phyloP scores from a whole-genome alignment of 768 basidiomycete species.

The Suillus subluteus region DNA sequence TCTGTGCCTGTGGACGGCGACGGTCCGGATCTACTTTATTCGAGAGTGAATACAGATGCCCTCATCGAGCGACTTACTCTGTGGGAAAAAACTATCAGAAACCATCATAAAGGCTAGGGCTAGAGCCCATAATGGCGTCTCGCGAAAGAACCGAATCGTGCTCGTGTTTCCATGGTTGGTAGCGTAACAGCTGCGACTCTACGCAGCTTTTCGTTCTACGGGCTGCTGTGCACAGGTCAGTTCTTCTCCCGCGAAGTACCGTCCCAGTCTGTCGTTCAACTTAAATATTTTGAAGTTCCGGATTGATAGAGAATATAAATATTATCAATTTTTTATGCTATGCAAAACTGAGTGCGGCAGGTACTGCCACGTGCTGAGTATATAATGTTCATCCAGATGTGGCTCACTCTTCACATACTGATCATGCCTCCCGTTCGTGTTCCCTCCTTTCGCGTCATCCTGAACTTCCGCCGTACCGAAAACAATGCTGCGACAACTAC shows the following conservation, averaged over 20 bases:
- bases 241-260: not conserved
- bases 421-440: not conserved
- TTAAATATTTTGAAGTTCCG: too few species aligned
- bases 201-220: not conserved
- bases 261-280: too few species aligned
- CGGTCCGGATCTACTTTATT: conserved; percentile 21
- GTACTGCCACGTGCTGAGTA: too few species aligned
- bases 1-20: conserved; percentile 13
- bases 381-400: not conserved
- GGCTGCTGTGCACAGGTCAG: not conserved
- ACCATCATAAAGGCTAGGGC: conserved; percentile 8
- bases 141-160: not conserved
- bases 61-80: conserved; percentile 30
- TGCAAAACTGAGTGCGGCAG: too few species aligned
- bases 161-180: not conserved
- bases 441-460: not conserved
- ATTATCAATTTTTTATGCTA: too few species aligned
- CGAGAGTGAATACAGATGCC: conserved; percentile 28
- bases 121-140: not conserved
- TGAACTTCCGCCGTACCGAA: not conserved
- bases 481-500: not conserved
- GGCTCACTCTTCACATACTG: too few species aligned
- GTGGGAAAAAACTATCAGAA: conserved; percentile 33
- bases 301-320: too few species aligned
- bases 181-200: too few species aligned